Percentiles rank a stretch among this genome's conserved stretches.
Evolutionary conservation across 2,329 filamentous ascomycete genomes (phyloP).

Genomic region (Cadophora luteo-olivacea): DNA sequence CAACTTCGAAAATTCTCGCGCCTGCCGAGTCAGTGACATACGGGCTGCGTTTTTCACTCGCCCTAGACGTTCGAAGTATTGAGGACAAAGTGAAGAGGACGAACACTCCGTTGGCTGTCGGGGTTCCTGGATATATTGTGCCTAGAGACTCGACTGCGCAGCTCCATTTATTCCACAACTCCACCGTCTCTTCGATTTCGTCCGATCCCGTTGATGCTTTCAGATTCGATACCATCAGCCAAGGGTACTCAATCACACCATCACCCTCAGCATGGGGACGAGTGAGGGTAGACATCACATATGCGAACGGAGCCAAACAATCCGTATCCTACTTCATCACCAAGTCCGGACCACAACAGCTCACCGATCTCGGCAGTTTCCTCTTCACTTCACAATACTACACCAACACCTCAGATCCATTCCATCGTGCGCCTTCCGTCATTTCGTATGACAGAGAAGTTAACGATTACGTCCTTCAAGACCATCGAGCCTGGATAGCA

Average conservation of each 20-base stretch:
- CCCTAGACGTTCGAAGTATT: conserved; percentile 53
- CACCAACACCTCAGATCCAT: conserved; percentile 58
- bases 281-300: conserved; percentile 54
- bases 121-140: conserved; percentile 61
- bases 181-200: conserved; percentile 49
- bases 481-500: conserved; percentile 61
- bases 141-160: conserved; percentile 53
- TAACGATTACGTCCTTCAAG: conserved; percentile 51
- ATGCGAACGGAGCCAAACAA: conserved; percentile 55
- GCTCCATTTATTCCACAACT: conserved; percentile 53
- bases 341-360: conserved; percentile 51
- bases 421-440: conserved; percentile 59
- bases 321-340: conserved; percentile 63
- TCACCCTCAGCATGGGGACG: conserved; percentile 55
- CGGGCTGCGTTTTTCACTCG: conserved; percentile 59
- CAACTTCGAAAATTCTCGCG: conserved; percentile 53
- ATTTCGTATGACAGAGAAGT: conserved; percentile 63
- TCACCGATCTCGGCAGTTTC: conserved; percentile 58
- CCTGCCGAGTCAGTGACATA: conserved; percentile 54
- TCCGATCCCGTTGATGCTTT: conserved; percentile 49
- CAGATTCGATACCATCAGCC: conserved; percentile 41
- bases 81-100: conserved; percentile 53
- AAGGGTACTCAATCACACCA: conserved; percentile 52
- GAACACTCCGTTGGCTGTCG: conserved; percentile 56
- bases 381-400: conserved; percentile 61